A percentile compares a stretch with the other conserved stretches of the same genome.
These are phyloP conservation scores for Stephanocyclus meneghinianus DNA, from an alignment of 352 stramenopile species.

Conservation along the genomic window DNA sequence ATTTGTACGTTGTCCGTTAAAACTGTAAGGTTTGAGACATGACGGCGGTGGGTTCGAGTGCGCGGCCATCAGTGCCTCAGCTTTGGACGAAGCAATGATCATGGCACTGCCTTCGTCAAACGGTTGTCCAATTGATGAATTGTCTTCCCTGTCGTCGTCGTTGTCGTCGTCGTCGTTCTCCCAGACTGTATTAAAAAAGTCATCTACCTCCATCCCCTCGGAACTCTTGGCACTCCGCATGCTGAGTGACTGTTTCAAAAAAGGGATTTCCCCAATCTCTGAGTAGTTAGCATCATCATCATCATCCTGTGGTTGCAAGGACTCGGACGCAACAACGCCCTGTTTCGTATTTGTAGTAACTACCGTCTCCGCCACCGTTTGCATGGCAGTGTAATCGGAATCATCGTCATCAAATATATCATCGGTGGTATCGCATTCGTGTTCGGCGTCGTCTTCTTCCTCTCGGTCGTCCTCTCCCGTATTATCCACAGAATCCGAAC, in stretches of 20 bases:
- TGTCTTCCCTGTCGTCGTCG: neutral
- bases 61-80: neutral
- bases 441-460: neutral
- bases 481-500: neutral
- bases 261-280: neutral
- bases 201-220: slow-evolving; percentile 2
- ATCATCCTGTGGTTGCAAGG: neutral
- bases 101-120: neutral
- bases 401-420: slow-evolving; percentile 10
- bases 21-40: slow-evolving; percentile 1
- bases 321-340: neutral
- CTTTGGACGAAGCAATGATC: neutral
- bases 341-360: neutral
- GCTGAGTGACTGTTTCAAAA: neutral
- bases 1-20: neutral
- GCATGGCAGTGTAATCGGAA: slow-evolving; percentile 7
- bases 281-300: neutral
- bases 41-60: neutral
- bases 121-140: neutral
- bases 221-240: neutral
- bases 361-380: neutral
- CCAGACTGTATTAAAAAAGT: neutral
- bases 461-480: neutral
- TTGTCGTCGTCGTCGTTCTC: neutral
- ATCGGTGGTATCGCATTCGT: neutral